Percentiles rank a stretch among this genome's conserved stretches.
Conservation (phyloP, 164 flowering plant genomes). For the Tetrastigma voinierianum region DNA sequence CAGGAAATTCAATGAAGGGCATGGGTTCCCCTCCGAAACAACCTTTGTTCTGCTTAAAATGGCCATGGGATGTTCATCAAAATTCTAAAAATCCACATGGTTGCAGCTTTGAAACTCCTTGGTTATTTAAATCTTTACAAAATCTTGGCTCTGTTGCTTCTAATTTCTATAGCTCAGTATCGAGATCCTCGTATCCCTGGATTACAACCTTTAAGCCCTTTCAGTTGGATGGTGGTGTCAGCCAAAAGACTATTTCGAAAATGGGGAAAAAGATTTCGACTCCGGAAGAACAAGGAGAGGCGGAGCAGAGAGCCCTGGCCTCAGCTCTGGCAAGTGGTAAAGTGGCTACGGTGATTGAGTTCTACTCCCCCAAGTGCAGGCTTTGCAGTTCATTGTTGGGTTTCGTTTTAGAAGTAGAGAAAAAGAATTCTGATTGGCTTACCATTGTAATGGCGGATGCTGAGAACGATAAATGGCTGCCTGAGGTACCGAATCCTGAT, state of each 20-base stretch:
- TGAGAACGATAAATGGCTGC: conserved; percentile 89
- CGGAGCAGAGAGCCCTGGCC: conserved; percentile 87
- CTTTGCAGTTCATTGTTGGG: conserved; percentile 76
- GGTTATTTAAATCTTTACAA: conserved; percentile 75
- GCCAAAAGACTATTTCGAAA: conserved; percentile 6
- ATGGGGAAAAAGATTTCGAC: conserved; percentile 25
- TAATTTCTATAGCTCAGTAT: conserved; percentile 37
- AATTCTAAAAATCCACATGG: conserved; percentile 31
- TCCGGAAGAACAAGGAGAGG: conserved; percentile 80
- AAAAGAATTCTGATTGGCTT: conserved; percentile 73
- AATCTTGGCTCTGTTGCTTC: conserved; percentile 42
- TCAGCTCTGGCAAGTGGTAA: conserved; percentile 73
- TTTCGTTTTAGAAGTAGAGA: conserved; percentile 68
- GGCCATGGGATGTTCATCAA: conserved; percentile 58
- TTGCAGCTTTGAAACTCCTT: conserved; percentile 66
- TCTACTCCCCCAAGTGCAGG: conserved; percentile 89
- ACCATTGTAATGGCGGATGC: conserved; percentile 95
- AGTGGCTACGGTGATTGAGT: conserved; percentile 85
- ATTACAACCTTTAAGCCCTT: conserved; percentile 14
- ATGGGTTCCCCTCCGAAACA: conserved; percentile 37
- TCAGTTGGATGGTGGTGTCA: conserved; percentile 10
- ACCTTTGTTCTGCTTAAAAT: conserved; percentile 61
- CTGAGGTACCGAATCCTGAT: conserved; percentile 61
- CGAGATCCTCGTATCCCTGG: conserved; percentile 24
- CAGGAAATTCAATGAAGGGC: not conserved